Evolutionary conservation across 768 basidiomycete genomes (phyloP), one percentile per base, ranked within the genome.

Genomic region (Galerina sulciceps): DNA sequence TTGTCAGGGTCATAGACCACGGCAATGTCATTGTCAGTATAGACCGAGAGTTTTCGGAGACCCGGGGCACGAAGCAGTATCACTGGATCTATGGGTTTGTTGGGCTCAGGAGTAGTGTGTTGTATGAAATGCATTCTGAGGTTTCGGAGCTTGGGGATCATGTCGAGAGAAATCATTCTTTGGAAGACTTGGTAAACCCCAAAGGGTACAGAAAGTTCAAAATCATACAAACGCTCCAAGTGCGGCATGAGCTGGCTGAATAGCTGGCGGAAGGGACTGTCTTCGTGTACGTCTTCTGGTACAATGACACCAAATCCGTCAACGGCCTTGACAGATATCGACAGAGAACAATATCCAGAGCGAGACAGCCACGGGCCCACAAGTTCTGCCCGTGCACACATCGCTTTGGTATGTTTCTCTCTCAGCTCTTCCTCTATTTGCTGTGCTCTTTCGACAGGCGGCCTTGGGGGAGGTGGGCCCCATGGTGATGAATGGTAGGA

Each of bases 311-410:
- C 10, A 31, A 31, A 31, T 0, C 26, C 26, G 26, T 31, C 26
- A 31, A 31, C 8, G 26, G 26, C 34, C 10, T 31, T 26, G 15
- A 50, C 3, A 8, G 55, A 57, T 11, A 57, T 49, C 15, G 55
- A 57, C 34, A 57, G 10, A 26, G 55, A 38, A 34, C 46, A 57
- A 9, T 13, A 26, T 20, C 38, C 46, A 31, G 55, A 57, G 17
- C 47, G 55, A 49, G 26, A 36, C 4, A 57, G 37, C 47, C 55
- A 57, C 6, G 10, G 15, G 31, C 34, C 31, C 14, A 50, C n/a
- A 2, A 17, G 15, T 18, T 43, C 14, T 15, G n/a, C 34, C 8
- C 55, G 46, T 20, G n/a, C 23, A 11, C n/a, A 11, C 23, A 57
- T 38, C 9, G 26, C 34, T 8, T 38, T 38, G 10, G 20, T 14